A percentile compares a stretch with the other conserved stretches of the same genome.
Conservation (phyloP, 305 asterid species). For the Rubia balearica region DNA sequence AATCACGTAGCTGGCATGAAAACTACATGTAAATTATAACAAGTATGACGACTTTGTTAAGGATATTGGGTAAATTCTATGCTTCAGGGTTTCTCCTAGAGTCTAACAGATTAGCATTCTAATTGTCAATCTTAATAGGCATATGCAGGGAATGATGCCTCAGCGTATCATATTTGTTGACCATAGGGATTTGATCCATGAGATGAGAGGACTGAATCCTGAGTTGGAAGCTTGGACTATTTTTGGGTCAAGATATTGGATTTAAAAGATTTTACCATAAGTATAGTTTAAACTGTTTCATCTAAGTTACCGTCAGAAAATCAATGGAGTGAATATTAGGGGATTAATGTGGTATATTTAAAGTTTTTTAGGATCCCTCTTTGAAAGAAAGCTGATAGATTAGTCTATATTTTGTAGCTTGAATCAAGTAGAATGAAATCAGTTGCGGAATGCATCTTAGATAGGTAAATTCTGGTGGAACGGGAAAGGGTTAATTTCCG, state of each 20-base stretch:
- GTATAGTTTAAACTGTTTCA: neutral
- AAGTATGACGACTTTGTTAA: too few species aligned
- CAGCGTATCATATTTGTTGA: too few species aligned
- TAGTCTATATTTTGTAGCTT: neutral
- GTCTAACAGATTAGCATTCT: neutral
- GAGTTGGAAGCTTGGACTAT: neutral
- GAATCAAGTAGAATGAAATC: neutral
- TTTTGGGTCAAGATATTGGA: neutral
- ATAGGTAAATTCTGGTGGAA: neutral
- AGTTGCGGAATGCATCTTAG: neutral
- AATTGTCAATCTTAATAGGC: neutral
- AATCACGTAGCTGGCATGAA: too few species aligned
- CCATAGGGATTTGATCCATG: too few species aligned
- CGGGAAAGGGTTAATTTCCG: neutral
- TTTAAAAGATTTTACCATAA: neutral
- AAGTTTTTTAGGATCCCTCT: neutral
- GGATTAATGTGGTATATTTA: neutral
- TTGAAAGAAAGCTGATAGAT: neutral
- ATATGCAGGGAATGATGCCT: neutral
- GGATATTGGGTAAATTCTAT: too few species aligned
- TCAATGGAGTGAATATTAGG: neutral
- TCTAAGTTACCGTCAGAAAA: neutral
- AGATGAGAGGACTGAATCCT: neutral
- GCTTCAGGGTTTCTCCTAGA: too few species aligned
- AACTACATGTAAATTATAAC: too few species aligned